Evolutionary conservation across 306 rosid genomes (phyloP).

Genomic region (Castanopsis chinensis): DNA sequence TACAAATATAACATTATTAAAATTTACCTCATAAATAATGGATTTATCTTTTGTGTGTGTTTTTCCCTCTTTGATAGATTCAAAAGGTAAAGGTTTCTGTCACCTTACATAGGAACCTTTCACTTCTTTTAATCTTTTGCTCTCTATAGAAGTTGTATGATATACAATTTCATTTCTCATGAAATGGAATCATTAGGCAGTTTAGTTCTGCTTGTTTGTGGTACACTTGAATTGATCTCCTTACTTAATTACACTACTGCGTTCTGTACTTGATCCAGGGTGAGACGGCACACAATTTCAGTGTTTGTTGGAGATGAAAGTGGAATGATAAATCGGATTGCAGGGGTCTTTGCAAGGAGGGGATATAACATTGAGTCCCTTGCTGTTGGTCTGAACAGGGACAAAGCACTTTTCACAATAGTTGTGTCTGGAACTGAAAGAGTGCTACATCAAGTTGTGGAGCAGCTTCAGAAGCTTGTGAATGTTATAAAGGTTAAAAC

Average conservation of each 20-base stretch:
- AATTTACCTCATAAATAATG: background rate
- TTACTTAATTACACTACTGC: background rate
- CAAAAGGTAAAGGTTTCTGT: background rate
- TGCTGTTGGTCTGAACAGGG: conserved; percentile 79
- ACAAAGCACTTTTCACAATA: conserved; percentile 72
- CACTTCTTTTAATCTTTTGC: background rate
- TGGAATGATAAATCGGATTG: conserved; percentile 81
- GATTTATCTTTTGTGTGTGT: background rate
- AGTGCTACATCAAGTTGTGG: conserved; percentile 63
- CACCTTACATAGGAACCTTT: background rate
- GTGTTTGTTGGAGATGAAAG: conserved; percentile 89
- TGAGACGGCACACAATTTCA: conserved; percentile 68
- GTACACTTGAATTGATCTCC: background rate
- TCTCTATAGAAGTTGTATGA: background rate
- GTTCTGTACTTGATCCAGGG: conserved; percentile 30
- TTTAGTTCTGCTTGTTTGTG: background rate
- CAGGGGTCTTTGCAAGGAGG: conserved; percentile 78
- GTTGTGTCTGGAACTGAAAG: conserved; percentile 69
- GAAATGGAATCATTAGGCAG: background rate
- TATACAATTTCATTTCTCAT: background rate
- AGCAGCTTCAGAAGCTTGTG: conserved; percentile 78
- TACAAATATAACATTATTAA: background rate
- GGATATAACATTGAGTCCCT: conserved; percentile 82
- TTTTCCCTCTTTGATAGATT: background rate
- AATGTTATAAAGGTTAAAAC: conserved; percentile 58